Conservation (phyloP, 352 stramenopile genomes). For the Pythium plurisporium region DNA sequence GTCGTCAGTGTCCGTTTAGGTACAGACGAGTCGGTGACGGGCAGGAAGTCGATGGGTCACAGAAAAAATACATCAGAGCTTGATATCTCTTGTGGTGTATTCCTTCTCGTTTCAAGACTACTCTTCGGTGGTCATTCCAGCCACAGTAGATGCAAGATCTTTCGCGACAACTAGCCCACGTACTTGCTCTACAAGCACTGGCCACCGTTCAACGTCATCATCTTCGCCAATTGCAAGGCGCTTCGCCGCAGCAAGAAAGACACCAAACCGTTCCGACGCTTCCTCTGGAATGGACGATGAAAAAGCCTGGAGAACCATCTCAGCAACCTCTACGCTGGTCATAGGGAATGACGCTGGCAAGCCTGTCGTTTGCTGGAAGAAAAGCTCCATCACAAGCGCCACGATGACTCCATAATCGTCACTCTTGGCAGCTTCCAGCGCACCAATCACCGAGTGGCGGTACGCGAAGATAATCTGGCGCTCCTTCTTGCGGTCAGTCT, state of each 20-base stretch:
- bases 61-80: not conserved
- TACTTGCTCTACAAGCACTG: constrained; percentile 5
- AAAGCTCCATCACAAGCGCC: constrained; percentile 43
- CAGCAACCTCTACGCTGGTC: constrained; percentile 28
- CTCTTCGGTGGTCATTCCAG: not conserved
- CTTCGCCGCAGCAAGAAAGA: constrained; percentile 5
- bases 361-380: constrained; percentile 65
- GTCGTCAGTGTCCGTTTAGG: too few species aligned
- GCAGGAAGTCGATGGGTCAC: not conserved
- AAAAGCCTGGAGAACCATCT: constrained; percentile 45
- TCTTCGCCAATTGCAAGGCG: constrained; percentile 10
- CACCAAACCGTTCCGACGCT: not conserved
- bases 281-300: constrained; percentile 1
- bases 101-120: not conserved
- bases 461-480: constrained; percentile 64
- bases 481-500: constrained; percentile 82
- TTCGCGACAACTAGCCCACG: constrained; percentile 21
- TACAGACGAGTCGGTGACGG: too few species aligned
- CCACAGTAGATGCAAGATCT: constrained; percentile 11
- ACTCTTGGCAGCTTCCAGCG: constrained; percentile 29
- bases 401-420: constrained; percentile 28
- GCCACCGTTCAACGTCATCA: constrained; percentile 8
- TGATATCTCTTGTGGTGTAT: not conserved
- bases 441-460: constrained; percentile 40
- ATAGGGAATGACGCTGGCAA: constrained; percentile 46